These are phyloP conservation scores for Sparassis latifolia DNA, from an alignment of 1,284 basidiomycete genomes.

Conservation along the genomic window DNA sequence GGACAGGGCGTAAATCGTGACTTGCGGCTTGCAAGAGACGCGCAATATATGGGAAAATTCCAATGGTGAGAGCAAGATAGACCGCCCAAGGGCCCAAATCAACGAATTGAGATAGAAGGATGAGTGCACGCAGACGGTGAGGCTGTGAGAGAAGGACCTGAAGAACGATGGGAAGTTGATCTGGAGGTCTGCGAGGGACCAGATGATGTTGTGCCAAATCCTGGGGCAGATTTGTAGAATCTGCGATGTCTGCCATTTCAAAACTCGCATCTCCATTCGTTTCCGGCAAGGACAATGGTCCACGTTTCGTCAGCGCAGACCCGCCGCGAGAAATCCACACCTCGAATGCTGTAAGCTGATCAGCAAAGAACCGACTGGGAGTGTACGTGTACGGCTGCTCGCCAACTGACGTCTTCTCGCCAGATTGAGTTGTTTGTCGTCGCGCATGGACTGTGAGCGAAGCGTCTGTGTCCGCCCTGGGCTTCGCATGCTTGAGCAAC, in stretches of 20 bases:
- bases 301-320: constrained; percentile 71
- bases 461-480: constrained; percentile 25
- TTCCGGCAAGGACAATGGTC: constrained; percentile 62
- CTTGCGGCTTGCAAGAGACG: constrained; percentile 94
- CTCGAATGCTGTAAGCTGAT: constrained; percentile 96
- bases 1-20: constrained; percentile 91
- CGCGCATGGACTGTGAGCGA: constrained; percentile 26
- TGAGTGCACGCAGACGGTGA: constrained; percentile 91
- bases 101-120: constrained; percentile 95
- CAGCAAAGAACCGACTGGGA: constrained; percentile 93
- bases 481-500: constrained; percentile 62
- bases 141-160: constrained; percentile 96
- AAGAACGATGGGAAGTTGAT: constrained; percentile 95
- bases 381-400: constrained; percentile 64
- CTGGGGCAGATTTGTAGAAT: constrained; percentile 8
- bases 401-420: constrained; percentile 29
- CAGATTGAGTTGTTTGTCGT: constrained; percentile 21
- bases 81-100: constrained; percentile 99
- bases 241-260: constrained; percentile 8
- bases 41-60: constrained; percentile 98
- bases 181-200: constrained; percentile 84
- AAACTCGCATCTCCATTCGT: constrained; percentile 24
- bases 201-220: constrained; percentile 44
- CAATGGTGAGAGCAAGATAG: constrained; percentile 94
- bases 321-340: constrained; percentile 96